Evolutionary conservation across 768 basidiomycete genomes (phyloP).

Genomic region (Lactarius evosmus): DNA sequence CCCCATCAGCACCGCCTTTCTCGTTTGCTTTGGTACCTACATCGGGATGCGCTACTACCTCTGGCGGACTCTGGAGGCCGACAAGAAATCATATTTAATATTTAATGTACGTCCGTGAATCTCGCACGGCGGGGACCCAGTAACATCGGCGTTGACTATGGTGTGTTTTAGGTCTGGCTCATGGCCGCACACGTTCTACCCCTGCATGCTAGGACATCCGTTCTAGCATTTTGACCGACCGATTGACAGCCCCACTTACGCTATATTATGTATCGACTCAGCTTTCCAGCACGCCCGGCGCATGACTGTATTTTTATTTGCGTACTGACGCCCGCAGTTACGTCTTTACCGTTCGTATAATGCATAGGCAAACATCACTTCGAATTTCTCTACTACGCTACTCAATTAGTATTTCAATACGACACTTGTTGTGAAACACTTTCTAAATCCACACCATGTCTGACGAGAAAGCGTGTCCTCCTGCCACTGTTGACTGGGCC

Average conservation of each 20-base stretch:
- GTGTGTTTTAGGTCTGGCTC: slow-evolving; percentile 24
- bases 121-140: slow-evolving; percentile 13
- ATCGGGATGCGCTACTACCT: slow-evolving; percentile 29
- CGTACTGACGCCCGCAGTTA: slow-evolving; percentile 15
- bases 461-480: neutral
- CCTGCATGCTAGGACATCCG: slow-evolving; percentile 25
- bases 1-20: slow-evolving; percentile 20
- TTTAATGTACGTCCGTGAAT: slow-evolving; percentile 30
- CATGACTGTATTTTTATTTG: slow-evolving; percentile 28
- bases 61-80: slow-evolving; percentile 26
- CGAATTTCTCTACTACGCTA: slow-evolving; percentile 16
- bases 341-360: slow-evolving; percentile 26
- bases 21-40: slow-evolving; percentile 25
- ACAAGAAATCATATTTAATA: slow-evolving; percentile 29
- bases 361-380: slow-evolving; percentile 20
- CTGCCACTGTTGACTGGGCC: neutral
- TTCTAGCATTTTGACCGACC: slow-evolving; percentile 26
- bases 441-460: neutral
- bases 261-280: slow-evolving; percentile 25
- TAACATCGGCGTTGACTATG: slow-evolving; percentile 21
- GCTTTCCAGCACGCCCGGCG: slow-evolving; percentile 8
- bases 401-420: slow-evolving; percentile 17
- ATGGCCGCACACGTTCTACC: slow-evolving; percentile 27
- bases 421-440: slow-evolving; percentile 16
- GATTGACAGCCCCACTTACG: slow-evolving; percentile 19